phyloP scores from a whole-genome alignment of 2,329 filamentous ascomycete species.

The Ophiosphaerella narmari region DNA sequence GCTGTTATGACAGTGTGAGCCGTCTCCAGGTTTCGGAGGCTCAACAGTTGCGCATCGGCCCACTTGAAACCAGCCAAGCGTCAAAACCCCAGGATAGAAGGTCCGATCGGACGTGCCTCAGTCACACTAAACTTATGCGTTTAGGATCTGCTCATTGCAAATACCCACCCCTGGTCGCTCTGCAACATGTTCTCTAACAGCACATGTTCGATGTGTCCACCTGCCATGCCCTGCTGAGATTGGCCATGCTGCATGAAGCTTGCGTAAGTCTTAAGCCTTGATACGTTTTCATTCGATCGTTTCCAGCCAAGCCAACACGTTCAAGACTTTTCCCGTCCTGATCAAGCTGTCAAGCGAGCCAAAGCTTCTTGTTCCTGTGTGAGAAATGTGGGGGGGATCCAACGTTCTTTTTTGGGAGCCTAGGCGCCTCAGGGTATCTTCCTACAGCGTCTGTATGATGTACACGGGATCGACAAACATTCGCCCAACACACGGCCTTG shows the following conservation, averaged over 20 bases:
- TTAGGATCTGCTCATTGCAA: constrained; percentile 31
- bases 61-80: constrained; percentile 41
- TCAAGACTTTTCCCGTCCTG: constrained; percentile 20
- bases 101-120: neutral
- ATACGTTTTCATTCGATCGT: constrained; percentile 42
- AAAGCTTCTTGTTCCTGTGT: constrained; percentile 30
- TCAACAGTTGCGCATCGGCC: constrained; percentile 10
- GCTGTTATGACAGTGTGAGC: neutral
- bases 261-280: constrained; percentile 23
- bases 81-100: constrained; percentile 24
- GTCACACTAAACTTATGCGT: constrained; percentile 44
- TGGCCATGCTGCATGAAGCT: constrained; percentile 21
- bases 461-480: constrained; percentile 33
- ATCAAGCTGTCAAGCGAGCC: constrained; percentile 21
- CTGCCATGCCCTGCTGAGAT: constrained; percentile 21
- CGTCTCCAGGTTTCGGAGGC: constrained; percentile 6
- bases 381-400: constrained; percentile 31
- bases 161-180: constrained; percentile 25
- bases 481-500: constrained; percentile 19
- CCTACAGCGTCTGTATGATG: constrained; percentile 42
- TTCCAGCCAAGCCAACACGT: constrained; percentile 24
- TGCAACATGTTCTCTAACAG: constrained; percentile 44
- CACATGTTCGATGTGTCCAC: constrained; percentile 34
- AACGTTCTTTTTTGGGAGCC: constrained; percentile 21
- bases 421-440: constrained; percentile 33